These are phyloP conservation scores for Tricladium varicosporioides DNA, from an alignment of 2,329 filamentous ascomycete species.

Conservation along the genomic window DNA sequence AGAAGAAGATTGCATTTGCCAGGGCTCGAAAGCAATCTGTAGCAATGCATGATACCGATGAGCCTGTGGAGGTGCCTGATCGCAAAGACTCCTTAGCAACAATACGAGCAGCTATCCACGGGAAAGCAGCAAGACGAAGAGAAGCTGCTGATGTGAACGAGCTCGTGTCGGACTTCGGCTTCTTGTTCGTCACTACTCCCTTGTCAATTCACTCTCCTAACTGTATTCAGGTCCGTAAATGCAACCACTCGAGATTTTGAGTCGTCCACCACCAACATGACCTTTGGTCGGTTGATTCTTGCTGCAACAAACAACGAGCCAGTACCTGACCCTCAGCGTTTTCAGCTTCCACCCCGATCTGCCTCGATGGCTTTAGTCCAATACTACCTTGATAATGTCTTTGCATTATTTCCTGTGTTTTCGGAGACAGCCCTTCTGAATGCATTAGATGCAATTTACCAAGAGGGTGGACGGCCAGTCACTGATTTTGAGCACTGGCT, in stretches of 20 bases:
- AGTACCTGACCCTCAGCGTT: slow-evolving; percentile 60
- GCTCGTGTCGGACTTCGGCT: slow-evolving; percentile 90
- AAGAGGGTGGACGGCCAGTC: slow-evolving; percentile 59
- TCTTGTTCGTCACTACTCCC: slow-evolving; percentile 57
- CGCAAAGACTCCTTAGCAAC: slow-evolving; percentile 62
- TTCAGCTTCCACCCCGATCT: slow-evolving; percentile 68
- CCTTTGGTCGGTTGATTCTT: slow-evolving; percentile 83
- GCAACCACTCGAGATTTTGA: slow-evolving; percentile 94
- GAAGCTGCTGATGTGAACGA: slow-evolving; percentile 89
- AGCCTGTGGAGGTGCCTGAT: slow-evolving; percentile 45
- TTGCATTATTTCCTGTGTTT: slow-evolving; percentile 78
- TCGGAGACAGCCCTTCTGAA: slow-evolving; percentile 75
- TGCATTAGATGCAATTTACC: slow-evolving; percentile 79
- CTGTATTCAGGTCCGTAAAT: slow-evolving; percentile 71
- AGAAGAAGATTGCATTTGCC: slow-evolving; percentile 71
- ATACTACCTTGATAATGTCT: slow-evolving; percentile 82
- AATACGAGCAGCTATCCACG: slow-evolving; percentile 61
- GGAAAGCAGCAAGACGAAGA: slow-evolving; percentile 60
- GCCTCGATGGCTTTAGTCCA: slow-evolving; percentile 69
- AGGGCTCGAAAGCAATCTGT: slow-evolving; percentile 70
- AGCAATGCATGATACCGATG: slow-evolving; percentile 60
- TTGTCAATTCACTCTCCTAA: slow-evolving; percentile 6
- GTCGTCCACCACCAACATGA: slow-evolving; percentile 83
- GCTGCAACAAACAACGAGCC: slow-evolving; percentile 76
- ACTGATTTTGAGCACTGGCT: slow-evolving; percentile 77